Conservation (phyloP, 164 flowering plant genomes). For the Aristolochia contorta region DNA sequence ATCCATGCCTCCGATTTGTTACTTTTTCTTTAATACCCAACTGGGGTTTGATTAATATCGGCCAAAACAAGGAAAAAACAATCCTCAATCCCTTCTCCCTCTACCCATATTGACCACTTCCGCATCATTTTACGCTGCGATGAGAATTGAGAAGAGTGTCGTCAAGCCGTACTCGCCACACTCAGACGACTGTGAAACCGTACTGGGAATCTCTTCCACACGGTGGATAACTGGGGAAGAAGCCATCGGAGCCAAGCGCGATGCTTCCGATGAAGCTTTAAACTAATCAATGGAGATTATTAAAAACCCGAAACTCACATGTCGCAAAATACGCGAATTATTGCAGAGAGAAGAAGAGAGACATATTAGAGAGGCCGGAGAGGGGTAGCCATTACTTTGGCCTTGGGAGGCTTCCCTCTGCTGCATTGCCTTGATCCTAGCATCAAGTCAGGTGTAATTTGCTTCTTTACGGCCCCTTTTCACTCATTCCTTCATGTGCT, state of each 20-base stretch:
- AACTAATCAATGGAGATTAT: too few species aligned
- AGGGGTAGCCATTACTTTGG: too few species aligned
- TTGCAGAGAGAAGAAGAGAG: too few species aligned
- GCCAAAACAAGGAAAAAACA: background rate
- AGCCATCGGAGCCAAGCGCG: too few species aligned
- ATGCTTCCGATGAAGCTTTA: too few species aligned
- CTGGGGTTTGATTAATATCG: background rate
- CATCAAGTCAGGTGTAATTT: too few species aligned
- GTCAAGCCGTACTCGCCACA: constrained; percentile 7
- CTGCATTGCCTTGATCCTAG: too few species aligned
- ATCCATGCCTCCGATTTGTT: background rate
- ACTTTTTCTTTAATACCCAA: background rate
- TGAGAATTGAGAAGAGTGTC: constrained; percentile 2
- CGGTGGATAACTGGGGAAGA: background rate
- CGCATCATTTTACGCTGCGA: background rate
- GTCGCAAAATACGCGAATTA: too few species aligned
- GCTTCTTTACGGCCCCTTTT: background rate
- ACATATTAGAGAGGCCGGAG: too few species aligned
- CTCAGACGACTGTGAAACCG: constrained; percentile 3
- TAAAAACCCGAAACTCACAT: too few species aligned
- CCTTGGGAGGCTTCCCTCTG: too few species aligned
- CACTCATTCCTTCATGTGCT: background rate
- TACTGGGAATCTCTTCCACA: constrained; percentile 6
- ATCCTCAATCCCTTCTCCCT: background rate
- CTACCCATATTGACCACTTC: constrained; percentile 1